These are phyloP conservation scores for Trichocladium uniseriatum DNA, from an alignment of 495 filamentous ascomycete genomes.

Conservation along the genomic window DNA sequence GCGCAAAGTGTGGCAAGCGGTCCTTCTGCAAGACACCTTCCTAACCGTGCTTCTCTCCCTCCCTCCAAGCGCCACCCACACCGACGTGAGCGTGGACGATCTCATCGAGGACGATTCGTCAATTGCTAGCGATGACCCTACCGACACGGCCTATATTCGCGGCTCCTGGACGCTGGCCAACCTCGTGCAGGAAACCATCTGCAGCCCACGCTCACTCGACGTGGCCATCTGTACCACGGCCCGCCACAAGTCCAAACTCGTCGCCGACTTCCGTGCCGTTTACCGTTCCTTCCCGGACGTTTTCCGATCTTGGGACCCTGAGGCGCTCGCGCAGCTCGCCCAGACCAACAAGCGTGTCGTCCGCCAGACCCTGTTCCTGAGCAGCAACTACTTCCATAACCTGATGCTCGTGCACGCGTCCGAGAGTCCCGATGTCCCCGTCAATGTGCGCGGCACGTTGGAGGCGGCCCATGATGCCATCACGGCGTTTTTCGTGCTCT, in stretches of 20 bases:
- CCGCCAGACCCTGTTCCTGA: slow-evolving; percentile 59
- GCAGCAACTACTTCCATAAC: slow-evolving; percentile 64
- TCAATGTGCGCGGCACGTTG: slow-evolving; percentile 55
- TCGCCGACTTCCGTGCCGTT: slow-evolving; percentile 51
- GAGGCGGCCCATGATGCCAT: slow-evolving; percentile 60
- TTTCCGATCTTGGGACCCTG: slow-evolving; percentile 52
- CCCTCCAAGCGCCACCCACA: slow-evolving; percentile 61
- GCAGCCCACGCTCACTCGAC: slow-evolving; percentile 54
- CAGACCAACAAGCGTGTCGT: slow-evolving; percentile 48
- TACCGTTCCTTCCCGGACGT: slow-evolving; percentile 54
- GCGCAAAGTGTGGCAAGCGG: slow-evolving; percentile 65
- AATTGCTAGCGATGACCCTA: slow-evolving; percentile 41
- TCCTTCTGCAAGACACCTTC: slow-evolving; percentile 68
- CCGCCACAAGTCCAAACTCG: slow-evolving; percentile 50
- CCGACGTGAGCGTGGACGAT: slow-evolving; percentile 59
- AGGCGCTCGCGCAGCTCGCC: slow-evolving; percentile 41
- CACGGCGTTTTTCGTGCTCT: slow-evolving; percentile 55
- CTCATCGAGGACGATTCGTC: slow-evolving; percentile 43
- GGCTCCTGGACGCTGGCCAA: slow-evolving; percentile 65
- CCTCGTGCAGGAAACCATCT: slow-evolving; percentile 60
- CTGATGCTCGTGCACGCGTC: slow-evolving; percentile 59
- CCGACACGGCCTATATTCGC: slow-evolving; percentile 57
- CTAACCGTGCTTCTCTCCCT: slow-evolving; percentile 64
- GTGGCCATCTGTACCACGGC: slow-evolving; percentile 51
- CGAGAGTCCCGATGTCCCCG: slow-evolving; percentile 49